Evolutionary conservation across 768 basidiomycete genomes (phyloP).

Genomic region (Agaricus subrufescens): DNA sequence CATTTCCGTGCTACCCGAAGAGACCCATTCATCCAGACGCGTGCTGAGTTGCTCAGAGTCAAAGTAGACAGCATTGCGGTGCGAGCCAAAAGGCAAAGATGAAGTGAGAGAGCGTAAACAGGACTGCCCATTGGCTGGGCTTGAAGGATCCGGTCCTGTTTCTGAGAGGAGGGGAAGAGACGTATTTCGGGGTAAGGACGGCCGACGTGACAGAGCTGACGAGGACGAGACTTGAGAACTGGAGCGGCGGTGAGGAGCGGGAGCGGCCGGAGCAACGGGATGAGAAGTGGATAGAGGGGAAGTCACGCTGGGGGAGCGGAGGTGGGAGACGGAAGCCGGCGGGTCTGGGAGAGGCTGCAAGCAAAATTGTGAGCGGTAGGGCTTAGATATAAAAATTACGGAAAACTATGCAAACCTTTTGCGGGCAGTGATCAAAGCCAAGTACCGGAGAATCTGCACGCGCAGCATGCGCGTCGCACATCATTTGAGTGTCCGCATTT

Average conservation of each 20-base stretch:
- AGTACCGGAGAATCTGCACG: constrained; percentile 8
- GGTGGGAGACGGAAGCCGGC: not conserved
- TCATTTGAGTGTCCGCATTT: not conserved
- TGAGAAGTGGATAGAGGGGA: not conserved
- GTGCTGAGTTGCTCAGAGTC: constrained; percentile 26
- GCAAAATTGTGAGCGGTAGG: not conserved
- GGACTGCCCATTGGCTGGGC: constrained; percentile 4
- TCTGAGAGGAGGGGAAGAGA: constrained; percentile 13
- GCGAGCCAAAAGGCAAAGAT: constrained; percentile 2
- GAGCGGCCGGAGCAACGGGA: not conserved
- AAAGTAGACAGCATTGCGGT: constrained; percentile 31
- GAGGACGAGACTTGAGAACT: not conserved
- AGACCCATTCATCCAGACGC: constrained; percentile 20
- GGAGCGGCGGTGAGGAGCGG: not conserved
- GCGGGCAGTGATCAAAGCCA: not conserved
- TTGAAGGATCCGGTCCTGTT: constrained; percentile 1
- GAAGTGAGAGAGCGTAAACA: constrained; percentile 6
- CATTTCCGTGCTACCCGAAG: constrained; percentile 11
- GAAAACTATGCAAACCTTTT: too few relatives aligned
- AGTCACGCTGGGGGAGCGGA: not conserved
- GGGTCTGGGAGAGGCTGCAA: constrained; percentile 2
- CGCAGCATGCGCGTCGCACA: not conserved
- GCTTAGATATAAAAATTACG: too few relatives aligned
- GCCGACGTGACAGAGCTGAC: constrained; percentile 8
- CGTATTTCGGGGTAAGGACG: constrained; percentile 12